phyloP scores from a whole-genome alignment of 768 basidiomycete species.

The Lentinula raphanica region DNA sequence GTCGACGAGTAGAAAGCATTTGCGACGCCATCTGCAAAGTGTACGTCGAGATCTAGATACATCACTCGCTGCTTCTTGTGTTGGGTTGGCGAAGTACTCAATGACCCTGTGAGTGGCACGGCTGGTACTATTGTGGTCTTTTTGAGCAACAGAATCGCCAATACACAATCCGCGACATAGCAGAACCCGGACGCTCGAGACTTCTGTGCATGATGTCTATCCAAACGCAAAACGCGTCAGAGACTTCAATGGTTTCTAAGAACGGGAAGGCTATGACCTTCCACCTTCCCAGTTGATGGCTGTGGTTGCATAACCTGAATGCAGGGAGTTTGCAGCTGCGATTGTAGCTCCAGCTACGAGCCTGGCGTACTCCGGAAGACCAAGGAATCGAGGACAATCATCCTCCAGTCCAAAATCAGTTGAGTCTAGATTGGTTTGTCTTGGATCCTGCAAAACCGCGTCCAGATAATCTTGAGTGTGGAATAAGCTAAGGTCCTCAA shows the following conservation, averaged over 20 bases:
- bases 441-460: constrained; percentile 31
- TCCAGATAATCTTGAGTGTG: constrained; percentile 73
- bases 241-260: background rate
- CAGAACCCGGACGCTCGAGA: constrained; percentile 84
- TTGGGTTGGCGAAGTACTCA: background rate
- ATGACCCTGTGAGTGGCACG: background rate
- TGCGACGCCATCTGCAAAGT: constrained; percentile 86
- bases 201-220: constrained; percentile 80
- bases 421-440: background rate
- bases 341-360: constrained; percentile 75
- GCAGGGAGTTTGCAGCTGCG: constrained; percentile 62
- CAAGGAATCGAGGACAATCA: constrained; percentile 76
- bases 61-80: constrained; percentile 62
- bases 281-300: constrained; percentile 93
- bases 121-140: constrained; percentile 20
- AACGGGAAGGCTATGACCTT: constrained; percentile 34
- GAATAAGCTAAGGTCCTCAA: constrained; percentile 56
- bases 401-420: constrained; percentile 57
- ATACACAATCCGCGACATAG: constrained; percentile 86
- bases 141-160: constrained; percentile 72
- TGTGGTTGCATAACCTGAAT: constrained; percentile 44
- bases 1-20: constrained; percentile 57
- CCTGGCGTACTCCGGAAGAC: constrained; percentile 62
- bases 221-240: background rate
- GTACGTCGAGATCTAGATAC: constrained; percentile 91